These are phyloP conservation scores for Arabidopsis lyrata DNA, from an alignment of 441 rosid genomes.

Conservation along the genomic window DNA sequence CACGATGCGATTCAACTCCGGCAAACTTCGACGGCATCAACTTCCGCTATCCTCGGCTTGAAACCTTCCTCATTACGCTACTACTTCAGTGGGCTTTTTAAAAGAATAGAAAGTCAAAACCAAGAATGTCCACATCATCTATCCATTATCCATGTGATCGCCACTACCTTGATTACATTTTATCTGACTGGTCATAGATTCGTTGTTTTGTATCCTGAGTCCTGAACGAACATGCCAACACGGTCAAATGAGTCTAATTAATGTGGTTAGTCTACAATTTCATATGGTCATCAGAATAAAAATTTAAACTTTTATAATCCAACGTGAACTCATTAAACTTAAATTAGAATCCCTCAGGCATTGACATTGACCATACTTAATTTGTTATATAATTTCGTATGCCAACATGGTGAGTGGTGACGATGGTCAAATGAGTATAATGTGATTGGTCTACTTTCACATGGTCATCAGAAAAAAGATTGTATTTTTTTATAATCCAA, in stretches of 20 bases:
- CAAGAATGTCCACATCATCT: neutral
- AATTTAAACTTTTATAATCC: neutral
- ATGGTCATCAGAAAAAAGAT: neutral
- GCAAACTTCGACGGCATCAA: too few species aligned
- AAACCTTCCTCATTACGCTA: neutral
- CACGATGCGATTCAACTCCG: too few species aligned
- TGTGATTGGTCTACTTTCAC: neutral
- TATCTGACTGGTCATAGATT: neutral
- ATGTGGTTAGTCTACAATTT: neutral
- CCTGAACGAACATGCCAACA: neutral
- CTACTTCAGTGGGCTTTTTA: neutral
- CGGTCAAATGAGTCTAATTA: neutral
- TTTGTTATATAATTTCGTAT: too few species aligned
- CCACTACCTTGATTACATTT: constrained; percentile 3
- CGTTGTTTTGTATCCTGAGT: constrained; percentile 4
- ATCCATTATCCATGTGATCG: constrained; percentile 1
- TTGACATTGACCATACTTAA: neutral
- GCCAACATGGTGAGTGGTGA: neutral
- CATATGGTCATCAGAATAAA: neutral
- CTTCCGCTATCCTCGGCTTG: neutral
- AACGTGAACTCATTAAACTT: too few species aligned
- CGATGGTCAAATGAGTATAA: neutral
- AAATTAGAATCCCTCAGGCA: neutral
- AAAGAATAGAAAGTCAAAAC: neutral
- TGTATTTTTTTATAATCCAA: neutral